phyloP scores from a whole-genome alignment of 78 protist species.

The Dictyostelium firmibasis region DNA sequence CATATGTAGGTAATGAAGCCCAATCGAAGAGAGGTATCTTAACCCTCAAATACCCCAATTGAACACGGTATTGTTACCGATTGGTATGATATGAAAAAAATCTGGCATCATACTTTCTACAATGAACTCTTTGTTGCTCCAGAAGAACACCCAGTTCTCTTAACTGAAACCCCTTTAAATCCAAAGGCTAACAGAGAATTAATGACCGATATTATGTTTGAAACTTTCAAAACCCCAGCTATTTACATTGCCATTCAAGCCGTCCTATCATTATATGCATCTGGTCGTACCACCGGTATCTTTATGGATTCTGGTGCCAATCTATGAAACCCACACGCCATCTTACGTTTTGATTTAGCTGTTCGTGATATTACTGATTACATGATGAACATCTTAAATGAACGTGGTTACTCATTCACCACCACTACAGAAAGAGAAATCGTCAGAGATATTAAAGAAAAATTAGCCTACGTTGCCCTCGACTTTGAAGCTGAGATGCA shows the following conservation, averaged over 20 bases:
- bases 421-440: conserved; percentile 94
- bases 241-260: conserved; percentile 94
- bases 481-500: conserved; percentile 92
- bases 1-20: no score
- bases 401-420: conserved; percentile 94
- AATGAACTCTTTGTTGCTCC: conserved; percentile 95
- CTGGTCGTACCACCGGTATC: conserved; percentile 95
- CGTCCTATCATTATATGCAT: conserved; percentile 95
- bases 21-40: no score
- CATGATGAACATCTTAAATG: conserved; percentile 92
- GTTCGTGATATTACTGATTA: conserved; percentile 97
- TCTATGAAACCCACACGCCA: conserved; percentile 90
- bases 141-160: conserved; percentile 87
- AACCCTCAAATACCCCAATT: no score
- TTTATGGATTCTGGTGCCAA: conserved; percentile 99
- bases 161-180: conserved; percentile 92
- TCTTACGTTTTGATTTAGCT: conserved; percentile 94
- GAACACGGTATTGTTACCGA: conserved; percentile 94
- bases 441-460: conserved; percentile 92
- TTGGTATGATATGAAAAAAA: conserved; percentile 99
- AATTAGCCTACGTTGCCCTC: conserved; percentile 84
- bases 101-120: conserved; percentile 92
- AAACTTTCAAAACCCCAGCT: conserved; percentile 95
- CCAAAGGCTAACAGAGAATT: conserved; percentile 94
- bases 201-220: conserved; percentile 95